phyloP scores from a whole-genome alignment of 257 asterid genomes.

The Verbena officinalis region DNA sequence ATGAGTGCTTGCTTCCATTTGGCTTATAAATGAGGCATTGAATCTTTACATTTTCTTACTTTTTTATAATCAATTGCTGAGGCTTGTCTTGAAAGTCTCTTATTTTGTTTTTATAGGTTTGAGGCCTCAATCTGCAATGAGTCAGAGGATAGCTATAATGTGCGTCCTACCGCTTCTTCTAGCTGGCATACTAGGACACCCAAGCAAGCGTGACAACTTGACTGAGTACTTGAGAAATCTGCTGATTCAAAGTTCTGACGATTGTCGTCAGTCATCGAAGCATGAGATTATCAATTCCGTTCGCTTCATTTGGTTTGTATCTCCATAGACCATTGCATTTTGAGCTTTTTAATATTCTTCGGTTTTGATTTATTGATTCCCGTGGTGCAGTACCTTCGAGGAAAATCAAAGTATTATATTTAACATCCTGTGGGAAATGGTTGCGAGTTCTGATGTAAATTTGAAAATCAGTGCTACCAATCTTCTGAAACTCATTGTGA shows the following conservation, averaged over 20 bases:
- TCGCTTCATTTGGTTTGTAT: constrained; percentile 86
- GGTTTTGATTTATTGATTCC: constrained; percentile 20
- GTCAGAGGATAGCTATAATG: constrained; percentile 74
- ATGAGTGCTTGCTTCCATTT: constrained; percentile 17
- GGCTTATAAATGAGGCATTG: constrained; percentile 13
- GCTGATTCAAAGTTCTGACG: constrained; percentile 65
- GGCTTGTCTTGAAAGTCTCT: constrained; percentile 7
- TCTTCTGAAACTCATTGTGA: constrained; percentile 85
- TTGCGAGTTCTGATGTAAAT: constrained; percentile 67
- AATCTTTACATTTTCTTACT: constrained; percentile 4
- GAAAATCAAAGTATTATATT: constrained; percentile 80
- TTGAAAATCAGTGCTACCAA: constrained; percentile 83
- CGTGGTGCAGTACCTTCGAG: constrained; percentile 73
- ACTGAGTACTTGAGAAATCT: constrained; percentile 69
- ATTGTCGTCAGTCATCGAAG: constrained; percentile 61
- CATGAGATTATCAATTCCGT: constrained; percentile 75
- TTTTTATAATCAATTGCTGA: constrained; percentile 12
- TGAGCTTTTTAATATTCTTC: constrained; percentile 21
- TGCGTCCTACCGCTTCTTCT: constrained; percentile 90
- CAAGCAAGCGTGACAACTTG: constrained; percentile 68
- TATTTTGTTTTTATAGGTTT: constrained; percentile 53
- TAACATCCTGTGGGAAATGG: constrained; percentile 96
- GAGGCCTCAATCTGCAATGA: constrained; percentile 69
- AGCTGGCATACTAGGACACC: constrained; percentile 94
- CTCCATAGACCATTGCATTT: constrained; percentile 20